Conservation (phyloP, 1,284 basidiomycete genomes). For the Boletellus deceptivus region DNA sequence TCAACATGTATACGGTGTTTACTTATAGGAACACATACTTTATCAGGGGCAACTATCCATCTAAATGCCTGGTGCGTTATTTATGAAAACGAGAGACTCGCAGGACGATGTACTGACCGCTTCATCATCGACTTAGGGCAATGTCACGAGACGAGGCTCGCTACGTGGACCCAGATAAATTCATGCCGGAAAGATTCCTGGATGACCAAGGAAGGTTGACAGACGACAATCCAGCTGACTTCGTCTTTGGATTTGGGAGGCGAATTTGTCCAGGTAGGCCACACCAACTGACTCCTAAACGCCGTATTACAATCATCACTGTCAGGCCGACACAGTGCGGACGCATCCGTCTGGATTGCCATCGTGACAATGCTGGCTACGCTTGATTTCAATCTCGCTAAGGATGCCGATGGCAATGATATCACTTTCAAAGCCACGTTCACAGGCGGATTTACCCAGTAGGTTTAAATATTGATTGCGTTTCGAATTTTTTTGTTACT, state of each 20-base stretch:
- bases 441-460: too few species aligned
- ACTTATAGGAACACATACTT: neutral
- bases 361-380: constrained; percentile 20
- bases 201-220: constrained; percentile 5
- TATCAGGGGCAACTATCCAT: constrained; percentile 12
- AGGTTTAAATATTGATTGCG: too few species aligned
- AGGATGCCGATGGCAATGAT: constrained; percentile 15
- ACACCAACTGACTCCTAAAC: neutral
- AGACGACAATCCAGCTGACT: constrained; percentile 8
- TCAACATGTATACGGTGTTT: neutral
- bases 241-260: constrained; percentile 22
- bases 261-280: constrained; percentile 11
- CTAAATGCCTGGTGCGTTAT: constrained; percentile 16
- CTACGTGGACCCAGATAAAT: constrained; percentile 3
- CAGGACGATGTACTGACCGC: neutral
- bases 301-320: too few species aligned
- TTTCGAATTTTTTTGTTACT: too few species aligned
- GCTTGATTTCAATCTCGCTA: constrained; percentile 7
- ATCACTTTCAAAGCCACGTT: constrained; percentile 4
- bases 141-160: constrained; percentile 1
- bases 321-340: constrained; percentile 3
- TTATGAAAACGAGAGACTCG: too few species aligned
- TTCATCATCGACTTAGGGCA: constrained; percentile 2
- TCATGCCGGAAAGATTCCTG: constrained; percentile 19
- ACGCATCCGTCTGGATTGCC: constrained; percentile 20